These are phyloP conservation scores for Gracilariopsis chorda DNA, from an alignment of 23 red algal genomes.

Conservation along the genomic window DNA sequence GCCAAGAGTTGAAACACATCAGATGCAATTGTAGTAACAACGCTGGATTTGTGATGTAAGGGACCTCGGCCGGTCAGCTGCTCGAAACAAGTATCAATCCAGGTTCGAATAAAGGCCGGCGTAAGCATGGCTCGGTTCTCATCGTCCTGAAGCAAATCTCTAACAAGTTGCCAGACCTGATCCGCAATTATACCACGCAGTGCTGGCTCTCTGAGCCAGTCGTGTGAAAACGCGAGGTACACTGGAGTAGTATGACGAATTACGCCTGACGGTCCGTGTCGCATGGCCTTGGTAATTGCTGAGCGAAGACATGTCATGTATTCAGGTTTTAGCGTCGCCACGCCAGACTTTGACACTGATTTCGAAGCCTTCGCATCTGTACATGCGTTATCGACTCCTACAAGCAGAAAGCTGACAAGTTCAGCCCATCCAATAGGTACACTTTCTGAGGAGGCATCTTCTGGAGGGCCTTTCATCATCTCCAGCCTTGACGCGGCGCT, in stretches of 20 bases:
- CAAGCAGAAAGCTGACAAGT: slow-evolving; percentile 21
- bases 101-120: slow-evolving; percentile 12
- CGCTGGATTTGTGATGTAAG: slow-evolving; percentile 14
- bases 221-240: slow-evolving; percentile 26
- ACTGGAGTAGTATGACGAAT: slow-evolving; percentile 40
- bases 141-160: slow-evolving; percentile 50
- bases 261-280: slow-evolving; percentile 26
- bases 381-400: slow-evolving; percentile 21
- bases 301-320: slow-evolving; percentile 16
- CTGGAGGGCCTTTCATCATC: slow-evolving; percentile 37
- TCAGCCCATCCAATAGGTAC: slow-evolving; percentile 35
- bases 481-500: slow-evolving; percentile 29
- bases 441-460: not conserved
- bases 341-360: slow-evolving; percentile 16
- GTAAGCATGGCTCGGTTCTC: slow-evolving; percentile 61
- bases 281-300: not conserved
- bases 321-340: slow-evolving; percentile 7
- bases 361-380: slow-evolving; percentile 29
- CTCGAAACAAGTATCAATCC: slow-evolving; percentile 56
- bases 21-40: slow-evolving; percentile 14
- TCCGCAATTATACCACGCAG: slow-evolving; percentile 39
- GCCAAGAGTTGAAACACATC: slow-evolving; percentile 32
- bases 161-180: slow-evolving; percentile 52
- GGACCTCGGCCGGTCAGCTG: slow-evolving; percentile 52
- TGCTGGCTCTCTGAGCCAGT: slow-evolving; percentile 47